Percentiles rank a stretch among this genome's conserved stretches.
Conservation (phyloP, 306 rosid species). For the Geum urbanum region DNA sequence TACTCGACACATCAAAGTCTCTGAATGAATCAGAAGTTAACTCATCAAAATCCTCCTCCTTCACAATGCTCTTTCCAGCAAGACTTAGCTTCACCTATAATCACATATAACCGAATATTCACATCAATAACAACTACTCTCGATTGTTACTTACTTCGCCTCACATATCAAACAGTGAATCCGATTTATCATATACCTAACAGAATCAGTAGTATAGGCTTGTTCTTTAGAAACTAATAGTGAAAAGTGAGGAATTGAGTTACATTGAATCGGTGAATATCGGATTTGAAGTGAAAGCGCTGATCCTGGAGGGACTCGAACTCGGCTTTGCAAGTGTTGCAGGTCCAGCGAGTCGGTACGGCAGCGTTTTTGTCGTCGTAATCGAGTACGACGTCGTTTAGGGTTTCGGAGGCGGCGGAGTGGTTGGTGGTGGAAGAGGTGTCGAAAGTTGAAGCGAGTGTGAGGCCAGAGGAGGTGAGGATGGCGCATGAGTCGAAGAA, state of each 20-base stretch:
- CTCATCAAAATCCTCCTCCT: constrained; percentile 91
- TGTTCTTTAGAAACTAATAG: too few species aligned
- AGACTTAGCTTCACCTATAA: constrained; percentile 76
- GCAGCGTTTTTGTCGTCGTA: constrained; percentile 34
- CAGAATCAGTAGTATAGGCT: too few species aligned
- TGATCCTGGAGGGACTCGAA: constrained; percentile 88
- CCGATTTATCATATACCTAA: too few species aligned
- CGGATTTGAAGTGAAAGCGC: constrained; percentile 95
- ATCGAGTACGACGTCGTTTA: constrained; percentile 23
- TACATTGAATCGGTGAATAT: constrained; percentile 93
- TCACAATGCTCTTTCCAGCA: constrained; percentile 80
- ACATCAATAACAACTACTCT: not conserved
- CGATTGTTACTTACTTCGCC: too few species aligned
- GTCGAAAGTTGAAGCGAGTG: constrained; percentile 29
- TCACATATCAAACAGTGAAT: too few species aligned
- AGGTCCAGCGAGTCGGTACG: constrained; percentile 56
- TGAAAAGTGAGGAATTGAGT: not conserved
- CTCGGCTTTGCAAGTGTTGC: constrained; percentile 80
- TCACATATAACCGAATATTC: constrained; percentile 25
- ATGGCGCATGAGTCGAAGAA: constrained; percentile 63
- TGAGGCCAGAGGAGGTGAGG: constrained; percentile 51
- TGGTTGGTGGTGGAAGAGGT: constrained; percentile 6
- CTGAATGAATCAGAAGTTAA: constrained; percentile 76
- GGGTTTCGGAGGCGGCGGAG: constrained; percentile 28
- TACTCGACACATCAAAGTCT: constrained; percentile 85